phyloP scores from a whole-genome alignment of 768 basidiomycete species.

The Clitopilus hobsonii region DNA sequence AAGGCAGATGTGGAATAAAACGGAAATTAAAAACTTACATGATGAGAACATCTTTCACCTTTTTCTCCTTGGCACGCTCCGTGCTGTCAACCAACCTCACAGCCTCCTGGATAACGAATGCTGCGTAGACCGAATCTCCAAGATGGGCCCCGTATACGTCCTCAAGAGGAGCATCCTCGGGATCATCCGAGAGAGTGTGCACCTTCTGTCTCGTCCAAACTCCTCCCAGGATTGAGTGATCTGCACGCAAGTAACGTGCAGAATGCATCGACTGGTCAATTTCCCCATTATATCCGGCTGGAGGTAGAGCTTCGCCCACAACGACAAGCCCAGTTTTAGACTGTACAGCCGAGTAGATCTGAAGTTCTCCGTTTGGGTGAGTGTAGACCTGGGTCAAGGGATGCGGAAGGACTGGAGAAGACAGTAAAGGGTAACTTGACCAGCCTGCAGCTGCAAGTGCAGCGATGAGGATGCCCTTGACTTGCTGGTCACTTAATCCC shows the following conservation, averaged over 20 bases:
- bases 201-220: slow-evolving; percentile 69
- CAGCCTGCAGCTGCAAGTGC: slow-evolving; percentile 31
- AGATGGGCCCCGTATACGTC: slow-evolving; percentile 52
- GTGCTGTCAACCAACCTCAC: slow-evolving; percentile 63
- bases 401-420: slow-evolving; percentile 54
- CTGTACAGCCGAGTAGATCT: slow-evolving; percentile 60
- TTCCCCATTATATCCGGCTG: slow-evolving; percentile 21
- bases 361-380: slow-evolving; percentile 51
- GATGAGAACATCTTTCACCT: slow-evolving; percentile 53
- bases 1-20: slow-evolving; percentile 3
- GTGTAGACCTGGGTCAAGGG: slow-evolving; percentile 45
- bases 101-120: slow-evolving; percentile 87
- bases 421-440: slow-evolving; percentile 30
- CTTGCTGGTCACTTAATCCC: slow-evolving; percentile 13
- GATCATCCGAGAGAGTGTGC: slow-evolving; percentile 32
- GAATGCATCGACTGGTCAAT: slow-evolving; percentile 38
- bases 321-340: slow-evolving; percentile 80
- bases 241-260: slow-evolving; percentile 56
- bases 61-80: slow-evolving; percentile 24
- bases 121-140: slow-evolving; percentile 77
- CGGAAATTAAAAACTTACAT: slow-evolving; percentile 51
- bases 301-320: slow-evolving; percentile 67
- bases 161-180: slow-evolving; percentile 31
- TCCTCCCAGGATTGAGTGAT: slow-evolving; percentile 65
- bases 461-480: slow-evolving; percentile 22